Evolutionary conservation across 2,329 filamentous ascomycete genomes (phyloP), one percentile per base, ranked within the genome.

Genomic region (Raffaelea albimanens): DNA sequence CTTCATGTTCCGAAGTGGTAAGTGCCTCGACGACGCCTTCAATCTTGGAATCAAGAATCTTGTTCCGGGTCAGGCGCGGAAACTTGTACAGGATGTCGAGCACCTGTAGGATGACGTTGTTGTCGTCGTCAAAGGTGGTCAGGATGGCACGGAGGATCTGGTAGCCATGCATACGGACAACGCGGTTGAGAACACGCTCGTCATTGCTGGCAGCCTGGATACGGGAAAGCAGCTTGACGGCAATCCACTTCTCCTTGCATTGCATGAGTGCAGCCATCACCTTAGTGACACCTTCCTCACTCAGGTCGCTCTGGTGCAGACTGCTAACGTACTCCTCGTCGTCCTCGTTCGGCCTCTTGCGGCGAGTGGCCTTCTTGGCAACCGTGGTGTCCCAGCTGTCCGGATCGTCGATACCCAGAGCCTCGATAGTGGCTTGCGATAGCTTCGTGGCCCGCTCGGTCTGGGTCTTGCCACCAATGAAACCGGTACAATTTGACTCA

Each of bases 211-310:
- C 90, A 38, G 79, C 77, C 65, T 95, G 87, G 52, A 98, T 89
- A 45, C 93, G 90, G 56, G 83, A 78, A 50, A 98, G 78, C 48
- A 98, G 72, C 67, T 97, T 97, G 67, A 96, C 89, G 3, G 87
- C 89, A 64, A 98, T 96, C 93, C 93, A 98, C 67, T 96, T 96
- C 73, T 98, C 93, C 67, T 95, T 95, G 74, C 88, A 95, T 64
- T 96, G 91, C 81, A 95, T 90, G 50, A 98, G 79, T 0, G 89
- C 85, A 21, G 91, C 90, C 88, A 96, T 95, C 64, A 96, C 88
- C 67, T 94, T 95, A 58, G 85, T 87, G 52, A 94, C 88, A 53
- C 85, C 87, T 50, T 84, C 80, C 58, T 93, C 87, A 55, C 88
- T 82, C 50, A 96, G 76, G 43, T 78, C 81, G 59, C 82, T 86